phyloP scores from a whole-genome alignment of 352 stramenopile genomes.

The Discostella stelligera region DNA sequence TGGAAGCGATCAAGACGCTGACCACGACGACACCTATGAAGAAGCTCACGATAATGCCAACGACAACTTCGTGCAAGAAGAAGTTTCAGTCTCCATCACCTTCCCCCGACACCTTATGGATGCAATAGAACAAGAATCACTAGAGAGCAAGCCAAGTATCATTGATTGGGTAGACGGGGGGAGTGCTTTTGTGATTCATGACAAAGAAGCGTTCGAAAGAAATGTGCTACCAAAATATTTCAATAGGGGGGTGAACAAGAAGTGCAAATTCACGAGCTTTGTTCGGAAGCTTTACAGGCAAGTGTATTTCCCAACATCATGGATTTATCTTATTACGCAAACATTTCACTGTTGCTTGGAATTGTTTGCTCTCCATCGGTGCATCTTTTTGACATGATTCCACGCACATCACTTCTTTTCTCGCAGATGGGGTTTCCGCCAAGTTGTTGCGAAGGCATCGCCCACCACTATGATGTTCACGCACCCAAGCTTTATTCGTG shows the following conservation, averaged over 20 bases:
- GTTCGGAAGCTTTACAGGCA: constrained; percentile 32
- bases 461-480: constrained; percentile 21
- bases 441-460: constrained; percentile 15
- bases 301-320: background rate
- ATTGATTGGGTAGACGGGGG: constrained; percentile 18
- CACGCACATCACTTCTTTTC: background rate
- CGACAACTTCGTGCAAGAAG: no score
- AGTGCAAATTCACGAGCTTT: constrained; percentile 42
- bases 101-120: constrained; percentile 33
- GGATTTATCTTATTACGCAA: no score
- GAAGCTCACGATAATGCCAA: background rate
- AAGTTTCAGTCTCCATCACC: no score
- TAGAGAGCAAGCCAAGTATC: constrained; percentile 1
- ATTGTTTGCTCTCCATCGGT: background rate
- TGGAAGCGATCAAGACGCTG: background rate
- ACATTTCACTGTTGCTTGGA: background rate
- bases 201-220: constrained; percentile 19
- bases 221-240: constrained; percentile 28
- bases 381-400: background rate
- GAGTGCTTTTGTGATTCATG: constrained; percentile 24
- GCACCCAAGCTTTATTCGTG: constrained; percentile 31
- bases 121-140: constrained; percentile 14
- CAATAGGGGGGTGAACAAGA: background rate
- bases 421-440: constrained; percentile 34
- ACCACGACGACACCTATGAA: background rate